Conservation (phyloP, 2,329 filamentous ascomycete species). For the Pseudogymnoascus sp. region DNA sequence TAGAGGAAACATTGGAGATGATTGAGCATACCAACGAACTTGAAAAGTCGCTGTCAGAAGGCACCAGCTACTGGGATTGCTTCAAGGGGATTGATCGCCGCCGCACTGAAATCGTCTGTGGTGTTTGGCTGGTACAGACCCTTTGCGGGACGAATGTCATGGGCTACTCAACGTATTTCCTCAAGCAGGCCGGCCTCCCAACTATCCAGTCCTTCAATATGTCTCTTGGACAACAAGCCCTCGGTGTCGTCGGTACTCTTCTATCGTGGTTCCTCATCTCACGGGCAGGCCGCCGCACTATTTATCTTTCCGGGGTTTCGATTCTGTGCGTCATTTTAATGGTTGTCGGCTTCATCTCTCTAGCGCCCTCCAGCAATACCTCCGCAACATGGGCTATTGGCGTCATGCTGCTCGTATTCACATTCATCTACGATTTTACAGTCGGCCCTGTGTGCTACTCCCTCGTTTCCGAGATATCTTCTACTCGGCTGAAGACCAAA, state of each 20-base stretch:
- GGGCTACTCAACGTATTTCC: conserved; percentile 55
- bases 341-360: conserved; percentile 37
- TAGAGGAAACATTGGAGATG: conserved; percentile 33
- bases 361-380: conserved; percentile 29
- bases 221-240: conserved; percentile 38
- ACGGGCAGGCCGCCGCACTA: background rate
- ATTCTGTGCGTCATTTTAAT: conserved; percentile 31
- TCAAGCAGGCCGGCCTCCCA: conserved; percentile 44
- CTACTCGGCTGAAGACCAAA: conserved; percentile 33
- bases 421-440: conserved; percentile 33
- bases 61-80: conserved; percentile 42
- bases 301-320: background rate
- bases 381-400: conserved; percentile 36
- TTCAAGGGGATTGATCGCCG: conserved; percentile 40
- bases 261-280: conserved; percentile 28
- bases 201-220: conserved; percentile 42
- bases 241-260: conserved; percentile 37
- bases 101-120: conserved; percentile 45
- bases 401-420: conserved; percentile 31
- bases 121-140: conserved; percentile 55
- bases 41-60: conserved; percentile 36
- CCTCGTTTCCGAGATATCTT: conserved; percentile 36
- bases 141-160: conserved; percentile 55
- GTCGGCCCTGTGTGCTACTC: conserved; percentile 33
- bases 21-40: conserved; percentile 49